A percentile compares a stretch with the other conserved stretches of the same genome.
These are phyloP conservation scores for Aethionema arabicum DNA, from an alignment of 345 rosid species.

Conservation along the genomic window DNA sequence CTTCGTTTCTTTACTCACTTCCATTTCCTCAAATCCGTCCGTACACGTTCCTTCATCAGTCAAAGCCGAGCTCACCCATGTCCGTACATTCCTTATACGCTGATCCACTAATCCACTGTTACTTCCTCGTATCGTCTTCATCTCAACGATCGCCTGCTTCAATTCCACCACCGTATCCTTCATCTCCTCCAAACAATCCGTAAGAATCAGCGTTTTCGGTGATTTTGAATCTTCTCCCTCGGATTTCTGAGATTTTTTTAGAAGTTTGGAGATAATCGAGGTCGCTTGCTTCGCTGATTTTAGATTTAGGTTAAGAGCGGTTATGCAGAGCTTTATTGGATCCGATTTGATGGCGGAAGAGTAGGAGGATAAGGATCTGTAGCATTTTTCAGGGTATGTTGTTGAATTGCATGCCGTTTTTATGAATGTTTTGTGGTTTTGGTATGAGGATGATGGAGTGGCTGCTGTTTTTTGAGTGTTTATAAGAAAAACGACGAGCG, in stretches of 20 bases:
- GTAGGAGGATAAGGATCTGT: constrained; percentile 50
- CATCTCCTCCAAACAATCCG: constrained; percentile 54
- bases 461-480: constrained; percentile 22
- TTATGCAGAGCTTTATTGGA: constrained; percentile 52
- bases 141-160: constrained; percentile 43
- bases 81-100: constrained; percentile 46
- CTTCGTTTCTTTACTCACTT: constrained; percentile 44
- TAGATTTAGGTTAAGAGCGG: constrained; percentile 49
- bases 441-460: constrained; percentile 31
- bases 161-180: constrained; percentile 52
- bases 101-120: constrained; percentile 25
- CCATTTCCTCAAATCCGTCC: constrained; percentile 55
- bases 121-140: constrained; percentile 31
- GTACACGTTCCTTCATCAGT: constrained; percentile 70
- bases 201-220: constrained; percentile 42
- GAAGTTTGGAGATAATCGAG: constrained; percentile 31
- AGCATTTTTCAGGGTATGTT: constrained; percentile 54
- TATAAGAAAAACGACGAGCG: constrained; percentile 26
- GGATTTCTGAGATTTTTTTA: constrained; percentile 28
- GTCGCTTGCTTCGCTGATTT: constrained; percentile 39
- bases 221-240: constrained; percentile 20
- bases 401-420: constrained; percentile 56
- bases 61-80: constrained; percentile 68
- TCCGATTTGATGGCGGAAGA: constrained; percentile 49
- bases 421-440: constrained; percentile 47